Percentiles rank a stretch among this genome's conserved stretches.
Conservation (phyloP, 2,329 filamentous ascomycete species). For the Sclerotinia minor region DNA sequence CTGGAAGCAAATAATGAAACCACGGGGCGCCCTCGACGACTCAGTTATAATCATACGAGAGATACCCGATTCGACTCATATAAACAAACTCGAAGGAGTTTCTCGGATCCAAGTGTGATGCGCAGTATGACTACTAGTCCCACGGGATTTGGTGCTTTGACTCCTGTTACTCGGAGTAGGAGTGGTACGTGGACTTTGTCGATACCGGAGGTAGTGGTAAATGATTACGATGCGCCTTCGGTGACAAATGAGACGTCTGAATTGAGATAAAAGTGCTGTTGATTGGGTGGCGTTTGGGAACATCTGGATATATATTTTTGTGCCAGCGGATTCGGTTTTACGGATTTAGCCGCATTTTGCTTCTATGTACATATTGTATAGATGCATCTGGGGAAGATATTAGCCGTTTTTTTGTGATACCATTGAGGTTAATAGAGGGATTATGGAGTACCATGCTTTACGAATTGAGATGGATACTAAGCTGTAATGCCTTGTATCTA, state of each 20-base stretch:
- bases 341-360: not conserved
- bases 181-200: conserved; percentile 17
- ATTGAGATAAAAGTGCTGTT: not conserved
- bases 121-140: not conserved
- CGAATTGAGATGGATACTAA: not conserved
- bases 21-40: not conserved
- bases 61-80: conserved; percentile 33
- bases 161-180: not conserved
- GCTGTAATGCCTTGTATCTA: not conserved
- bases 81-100: conserved; percentile 23
- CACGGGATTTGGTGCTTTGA: not conserved
- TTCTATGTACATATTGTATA: not conserved
- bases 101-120: conserved; percentile 14
- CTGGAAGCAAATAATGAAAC: conserved; percentile 1
- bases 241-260: conserved; percentile 23
- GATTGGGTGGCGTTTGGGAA: conserved; percentile 9
- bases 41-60: conserved; percentile 32
- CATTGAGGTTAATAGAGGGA: not conserved
- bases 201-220: conserved; percentile 30
- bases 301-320: not conserved
- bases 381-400: not conserved
- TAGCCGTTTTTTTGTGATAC: not conserved
- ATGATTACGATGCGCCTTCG: conserved; percentile 34
- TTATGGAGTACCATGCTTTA: not conserved
- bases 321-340: not conserved